Evolutionary conservation across 192 early-diverging fungal species (phyloP).

Genomic region (Chytriomyces sp.): DNA sequence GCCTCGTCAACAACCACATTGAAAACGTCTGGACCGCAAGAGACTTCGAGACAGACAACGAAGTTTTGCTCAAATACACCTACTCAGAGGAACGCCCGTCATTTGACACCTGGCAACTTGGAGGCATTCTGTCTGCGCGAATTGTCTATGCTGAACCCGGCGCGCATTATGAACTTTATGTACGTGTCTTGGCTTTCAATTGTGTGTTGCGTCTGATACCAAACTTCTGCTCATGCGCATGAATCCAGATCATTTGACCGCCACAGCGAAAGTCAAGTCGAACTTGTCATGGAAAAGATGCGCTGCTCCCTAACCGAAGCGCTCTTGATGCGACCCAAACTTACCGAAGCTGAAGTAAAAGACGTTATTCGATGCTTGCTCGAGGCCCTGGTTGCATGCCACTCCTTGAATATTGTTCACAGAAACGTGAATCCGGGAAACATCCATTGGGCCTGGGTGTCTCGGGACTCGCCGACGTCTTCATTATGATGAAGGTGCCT

Average conservation of each 20-base stretch:
- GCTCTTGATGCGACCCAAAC: not conserved
- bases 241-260: not conserved
- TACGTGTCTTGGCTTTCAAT: not conserved
- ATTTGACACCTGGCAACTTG: too few relatives aligned
- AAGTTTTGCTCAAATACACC: too few relatives aligned
- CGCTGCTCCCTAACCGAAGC: not conserved
- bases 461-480: too few relatives aligned
- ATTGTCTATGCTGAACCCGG: not conserved
- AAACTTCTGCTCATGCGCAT: too few relatives aligned
- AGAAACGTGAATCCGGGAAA: not conserved
- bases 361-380: not conserved
- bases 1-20: not conserved
- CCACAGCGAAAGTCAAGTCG: not conserved
- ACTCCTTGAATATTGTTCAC: not conserved
- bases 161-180: not conserved
- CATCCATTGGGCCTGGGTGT: not conserved
- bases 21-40: too few relatives aligned
- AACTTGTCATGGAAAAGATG: not conserved
- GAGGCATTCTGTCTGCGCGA: not conserved
- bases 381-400: not conserved
- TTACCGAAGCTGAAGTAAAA: slow-evolving; percentile 4
- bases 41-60: too few relatives aligned
- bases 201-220: not conserved
- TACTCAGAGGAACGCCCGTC: not conserved
- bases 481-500: too few relatives aligned